These are phyloP conservation scores for Dictyostelium discoideum DNA, from an alignment of 78 protist species.

Conservation along the genomic window dicty_2.7 NC_007088.5:1295001-1295500, in stretches of 20 bases:
- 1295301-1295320: conserved; percentile 4
- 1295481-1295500: conserved; percentile 70
- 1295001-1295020: too few relatives aligned
- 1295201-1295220: neutral
- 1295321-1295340: neutral
- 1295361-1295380: conserved; percentile 66
- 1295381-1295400: conserved; percentile 75
- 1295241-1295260: neutral
- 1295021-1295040: neutral
- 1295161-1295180: neutral
- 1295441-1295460: conserved; percentile 73
- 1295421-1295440: conserved; percentile 70
- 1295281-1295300: conserved; percentile 1
- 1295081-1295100: neutral
- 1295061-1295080: neutral
- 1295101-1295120: neutral
- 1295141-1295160: neutral
- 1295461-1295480: conserved; percentile 58
- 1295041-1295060: neutral
- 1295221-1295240: neutral
- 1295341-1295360: conserved; percentile 48
- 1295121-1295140: neutral
- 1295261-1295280: conserved; percentile 13
- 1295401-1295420: conserved; percentile 63
- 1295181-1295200: neutral